Conservation (phyloP, 148 eudicot genomes). For the Bassia scoparia region DNA sequence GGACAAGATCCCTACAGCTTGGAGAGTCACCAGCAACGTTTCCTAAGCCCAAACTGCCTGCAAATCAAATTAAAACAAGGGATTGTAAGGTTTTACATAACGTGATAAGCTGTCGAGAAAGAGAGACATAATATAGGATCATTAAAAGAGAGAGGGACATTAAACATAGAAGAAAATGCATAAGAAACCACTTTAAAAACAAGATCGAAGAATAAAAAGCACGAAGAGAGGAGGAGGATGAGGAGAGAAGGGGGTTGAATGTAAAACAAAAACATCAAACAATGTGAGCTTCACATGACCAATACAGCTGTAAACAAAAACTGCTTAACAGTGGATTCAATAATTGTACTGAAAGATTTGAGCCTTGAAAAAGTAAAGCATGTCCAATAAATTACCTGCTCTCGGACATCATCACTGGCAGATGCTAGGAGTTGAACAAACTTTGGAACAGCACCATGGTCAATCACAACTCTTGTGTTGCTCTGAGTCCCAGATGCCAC, state of each 20-base stretch:
- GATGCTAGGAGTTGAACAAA: slow-evolving; percentile 83
- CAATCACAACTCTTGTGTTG: slow-evolving; percentile 86
- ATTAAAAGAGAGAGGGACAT: background rate
- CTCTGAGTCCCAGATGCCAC: slow-evolving; percentile 94
- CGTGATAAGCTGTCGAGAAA: background rate
- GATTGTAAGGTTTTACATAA: background rate
- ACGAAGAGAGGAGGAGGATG: no score
- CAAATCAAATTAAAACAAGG: slow-evolving; percentile 10
- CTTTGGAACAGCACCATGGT: slow-evolving; percentile 78
- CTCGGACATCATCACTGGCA: slow-evolving; percentile 89
- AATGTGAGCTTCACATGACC: no score
- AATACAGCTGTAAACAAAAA: no score
- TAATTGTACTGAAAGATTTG: no score
- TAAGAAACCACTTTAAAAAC: no score
- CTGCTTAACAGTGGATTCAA: no score
- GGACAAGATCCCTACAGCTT: slow-evolving; percentile 80
- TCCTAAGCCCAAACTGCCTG: slow-evolving; percentile 97
- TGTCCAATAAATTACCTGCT: slow-evolving; percentile 48
- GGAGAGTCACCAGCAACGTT: slow-evolving; percentile 98
- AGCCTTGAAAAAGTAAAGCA: background rate
- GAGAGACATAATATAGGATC: background rate
- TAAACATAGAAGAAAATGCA: background rate
- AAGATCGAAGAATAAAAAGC: no score
- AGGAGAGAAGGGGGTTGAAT: no score
- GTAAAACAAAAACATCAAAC: no score